A percentile compares a stretch with the other conserved stretches of the same genome.
phyloP scores from a whole-genome alignment of 2,329 filamentous ascomycete genomes.

The Penicillium sp. region DNA sequence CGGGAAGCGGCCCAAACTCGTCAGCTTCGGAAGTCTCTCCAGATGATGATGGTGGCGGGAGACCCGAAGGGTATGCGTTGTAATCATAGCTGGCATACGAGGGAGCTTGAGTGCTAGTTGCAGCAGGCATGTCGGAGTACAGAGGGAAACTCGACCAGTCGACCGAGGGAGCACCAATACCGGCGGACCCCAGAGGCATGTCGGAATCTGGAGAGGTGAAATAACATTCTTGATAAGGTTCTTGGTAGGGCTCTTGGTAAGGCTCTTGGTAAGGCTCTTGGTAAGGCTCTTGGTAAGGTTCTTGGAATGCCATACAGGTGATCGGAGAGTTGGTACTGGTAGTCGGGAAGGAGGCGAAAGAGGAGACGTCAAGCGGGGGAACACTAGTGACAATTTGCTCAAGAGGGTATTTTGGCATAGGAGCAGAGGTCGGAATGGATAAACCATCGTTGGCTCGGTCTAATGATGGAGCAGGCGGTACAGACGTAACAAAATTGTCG shows the following conservation, averaged over 20 bases:
- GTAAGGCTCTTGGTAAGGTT: constrained; percentile 39
- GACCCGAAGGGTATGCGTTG: constrained; percentile 39
- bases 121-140: constrained; percentile 37
- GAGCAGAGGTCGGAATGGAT: constrained; percentile 26
- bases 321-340: constrained; percentile 35
- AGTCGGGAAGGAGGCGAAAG: constrained; percentile 37
- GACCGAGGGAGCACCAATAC: constrained; percentile 43
- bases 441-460: constrained; percentile 25
- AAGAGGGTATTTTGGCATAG: constrained; percentile 31
- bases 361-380: constrained; percentile 40
- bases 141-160: constrained; percentile 52
- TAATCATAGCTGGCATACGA: constrained; percentile 50
- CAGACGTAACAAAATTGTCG: constrained; percentile 27
- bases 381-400: constrained; percentile 37
- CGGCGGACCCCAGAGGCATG: constrained; percentile 38
- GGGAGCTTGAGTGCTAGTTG: constrained; percentile 45
- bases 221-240: constrained; percentile 38
- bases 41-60: constrained; percentile 47
- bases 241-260: constrained; percentile 31
- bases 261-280: constrained; percentile 40
- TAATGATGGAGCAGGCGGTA: constrained; percentile 20
- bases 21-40: constrained; percentile 52
- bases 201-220: constrained; percentile 48
- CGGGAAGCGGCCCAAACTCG: constrained; percentile 41
- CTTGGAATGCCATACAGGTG: constrained; percentile 39